Percentiles rank a stretch among this genome's conserved stretches.
Conservation (phyloP, 176 grass and related monocot species). For the Sorghum bicolor region DNA sequence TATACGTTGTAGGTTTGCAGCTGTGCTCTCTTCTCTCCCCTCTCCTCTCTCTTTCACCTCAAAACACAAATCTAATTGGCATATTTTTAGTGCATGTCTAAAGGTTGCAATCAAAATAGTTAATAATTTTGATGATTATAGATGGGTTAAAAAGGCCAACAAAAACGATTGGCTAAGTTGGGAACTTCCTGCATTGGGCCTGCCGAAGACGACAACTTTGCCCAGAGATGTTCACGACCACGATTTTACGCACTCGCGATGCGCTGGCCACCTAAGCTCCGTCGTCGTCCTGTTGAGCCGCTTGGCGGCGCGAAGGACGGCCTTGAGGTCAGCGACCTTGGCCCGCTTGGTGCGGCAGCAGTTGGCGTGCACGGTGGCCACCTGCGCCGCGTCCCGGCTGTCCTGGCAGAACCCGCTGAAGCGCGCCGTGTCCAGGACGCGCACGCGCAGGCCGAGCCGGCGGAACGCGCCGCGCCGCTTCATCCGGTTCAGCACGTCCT, state of each 20-base stretch:
- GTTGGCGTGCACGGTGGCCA: conserved; percentile 79
- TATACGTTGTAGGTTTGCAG: too few relatives aligned
- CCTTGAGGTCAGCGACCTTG: conserved; percentile 61
- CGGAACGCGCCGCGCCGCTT: conserved; percentile 43
- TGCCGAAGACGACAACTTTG: not conserved
- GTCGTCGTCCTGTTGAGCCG: not conserved
- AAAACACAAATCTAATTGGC: too few relatives aligned
- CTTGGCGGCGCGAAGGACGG: conserved; percentile 29
- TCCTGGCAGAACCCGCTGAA: conserved; percentile 80
- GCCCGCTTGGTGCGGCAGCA: conserved; percentile 66
- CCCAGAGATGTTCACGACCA: not conserved
- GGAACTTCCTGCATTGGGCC: not conserved
- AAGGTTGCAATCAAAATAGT: not conserved
- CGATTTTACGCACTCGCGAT: conserved; percentile 27
- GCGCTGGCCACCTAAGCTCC: conserved; percentile 33
- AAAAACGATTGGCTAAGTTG: not conserved
- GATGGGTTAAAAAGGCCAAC: not conserved
- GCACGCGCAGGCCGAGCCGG: conserved; percentile 44
- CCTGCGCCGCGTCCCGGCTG: conserved; percentile 42
- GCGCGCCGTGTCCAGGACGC: conserved; percentile 62
- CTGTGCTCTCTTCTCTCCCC: not conserved
- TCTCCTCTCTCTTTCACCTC: too few relatives aligned
- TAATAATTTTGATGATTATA: not conserved
- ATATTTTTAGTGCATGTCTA: too few relatives aligned
- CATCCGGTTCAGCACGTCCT: conserved; percentile 70